phyloP scores from a whole-genome alignment of 441 rosid genomes.

The Macaranga tanarius region DNA sequence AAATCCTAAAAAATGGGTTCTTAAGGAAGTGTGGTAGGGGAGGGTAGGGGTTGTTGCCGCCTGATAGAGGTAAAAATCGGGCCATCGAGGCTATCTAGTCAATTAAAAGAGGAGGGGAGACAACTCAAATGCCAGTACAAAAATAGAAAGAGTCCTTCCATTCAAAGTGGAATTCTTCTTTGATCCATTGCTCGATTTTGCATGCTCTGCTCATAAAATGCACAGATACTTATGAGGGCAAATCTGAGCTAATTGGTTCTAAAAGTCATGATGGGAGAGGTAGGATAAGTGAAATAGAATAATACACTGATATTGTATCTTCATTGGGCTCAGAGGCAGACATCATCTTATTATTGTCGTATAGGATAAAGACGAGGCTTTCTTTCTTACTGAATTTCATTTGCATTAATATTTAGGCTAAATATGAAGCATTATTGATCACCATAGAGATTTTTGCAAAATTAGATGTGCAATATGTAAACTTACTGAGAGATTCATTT shows the following conservation, averaged over 20 bases:
- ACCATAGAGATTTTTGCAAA: no score
- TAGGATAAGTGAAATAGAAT: neutral
- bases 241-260: neutral
- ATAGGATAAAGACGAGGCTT: no score
- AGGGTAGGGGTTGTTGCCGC: neutral
- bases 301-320: no score
- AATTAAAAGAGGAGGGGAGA: conserved; percentile 2
- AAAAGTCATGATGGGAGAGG: neutral
- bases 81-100: neutral
- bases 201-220: neutral
- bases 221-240: neutral
- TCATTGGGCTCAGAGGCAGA: no score
- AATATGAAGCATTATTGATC: no score
- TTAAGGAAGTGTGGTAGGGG: conserved; percentile 2
- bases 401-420: no score
- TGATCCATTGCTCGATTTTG: neutral
- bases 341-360: no score
- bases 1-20: conserved; percentile 4
- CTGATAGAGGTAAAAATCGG: neutral
- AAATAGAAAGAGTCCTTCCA: neutral
- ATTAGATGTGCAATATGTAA: no score
- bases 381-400: no score
- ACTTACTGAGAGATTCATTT: no score
- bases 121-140: neutral
- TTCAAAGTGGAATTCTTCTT: neutral